Evolutionary conservation across 768 basidiomycete species (phyloP).

Genomic region (Cubamyces sp.): DNA sequence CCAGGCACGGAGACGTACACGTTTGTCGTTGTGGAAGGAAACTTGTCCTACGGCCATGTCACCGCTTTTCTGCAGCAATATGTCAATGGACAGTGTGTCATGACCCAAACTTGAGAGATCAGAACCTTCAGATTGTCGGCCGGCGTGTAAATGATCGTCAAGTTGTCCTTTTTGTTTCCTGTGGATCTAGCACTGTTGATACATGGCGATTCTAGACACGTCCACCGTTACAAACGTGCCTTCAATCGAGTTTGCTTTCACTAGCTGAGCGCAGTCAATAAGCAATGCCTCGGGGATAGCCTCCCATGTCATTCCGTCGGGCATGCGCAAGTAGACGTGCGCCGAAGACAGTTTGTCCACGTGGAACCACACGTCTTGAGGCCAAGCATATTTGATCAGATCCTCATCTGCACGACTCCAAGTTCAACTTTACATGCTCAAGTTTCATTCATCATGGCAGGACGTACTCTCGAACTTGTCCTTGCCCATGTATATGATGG

Average conservation of each 20-base stretch:
- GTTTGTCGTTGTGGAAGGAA: slow-evolving; percentile 90
- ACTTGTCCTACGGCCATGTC: slow-evolving; percentile 98
- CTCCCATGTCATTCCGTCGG: slow-evolving; percentile 84
- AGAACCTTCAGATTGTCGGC: slow-evolving; percentile 87
- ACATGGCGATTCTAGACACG: background rate
- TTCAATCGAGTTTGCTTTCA: slow-evolving; percentile 98
- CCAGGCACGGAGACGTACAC: slow-evolving; percentile 43
- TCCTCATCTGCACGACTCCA: slow-evolving; percentile 77
- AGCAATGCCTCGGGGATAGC: slow-evolving; percentile 79
- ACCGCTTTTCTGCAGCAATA: slow-evolving; percentile 78
- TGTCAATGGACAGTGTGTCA: background rate
- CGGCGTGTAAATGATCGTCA: slow-evolving; percentile 94
- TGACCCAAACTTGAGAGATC: background rate
- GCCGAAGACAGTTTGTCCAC: slow-evolving; percentile 98
- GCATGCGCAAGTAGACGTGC: slow-evolving; percentile 94
- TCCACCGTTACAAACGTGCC: slow-evolving; percentile 47
- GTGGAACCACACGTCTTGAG: slow-evolving; percentile 92
- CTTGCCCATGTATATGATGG: slow-evolving; percentile 88
- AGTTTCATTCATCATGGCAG: too few species aligned
- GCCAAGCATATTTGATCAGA: slow-evolving; percentile 90
- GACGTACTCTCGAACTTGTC: slow-evolving; percentile 94
- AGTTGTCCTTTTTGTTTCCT: slow-evolving; percentile 96
- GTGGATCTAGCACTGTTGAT: slow-evolving; percentile 16
- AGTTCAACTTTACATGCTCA: background rate
- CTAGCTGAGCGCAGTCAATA: slow-evolving; percentile 89